phyloP scores from a whole-genome alignment of 805 yeast genomes.

The Cyberlindnera meyerae region DNA sequence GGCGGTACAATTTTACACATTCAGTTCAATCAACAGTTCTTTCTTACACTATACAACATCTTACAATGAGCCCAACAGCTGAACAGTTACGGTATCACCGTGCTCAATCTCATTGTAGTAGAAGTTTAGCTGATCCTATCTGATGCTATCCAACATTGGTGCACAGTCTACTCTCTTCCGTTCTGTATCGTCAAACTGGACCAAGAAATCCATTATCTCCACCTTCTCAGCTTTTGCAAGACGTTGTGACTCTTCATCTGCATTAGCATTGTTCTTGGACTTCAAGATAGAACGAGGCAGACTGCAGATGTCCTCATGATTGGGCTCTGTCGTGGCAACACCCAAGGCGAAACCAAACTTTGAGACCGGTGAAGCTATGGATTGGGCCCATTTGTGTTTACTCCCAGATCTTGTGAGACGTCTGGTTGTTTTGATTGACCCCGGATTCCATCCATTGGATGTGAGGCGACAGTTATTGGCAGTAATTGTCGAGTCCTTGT shows the following conservation, averaged over 20 bases:
- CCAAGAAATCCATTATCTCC: constrained; percentile 10
- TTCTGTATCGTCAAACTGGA: constrained; percentile 8
- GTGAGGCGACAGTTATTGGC: too few relatives aligned
- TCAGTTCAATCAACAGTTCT: too few relatives aligned
- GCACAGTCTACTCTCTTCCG: constrained; percentile 5
- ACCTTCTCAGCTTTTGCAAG: constrained; percentile 4
- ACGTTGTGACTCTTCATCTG: constrained; percentile 8
- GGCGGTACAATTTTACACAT: too few relatives aligned
- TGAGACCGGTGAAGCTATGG: too few relatives aligned
- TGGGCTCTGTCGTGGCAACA: not conserved
- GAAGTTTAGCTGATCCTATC: constrained; percentile 10
- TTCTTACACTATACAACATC: too few relatives aligned
- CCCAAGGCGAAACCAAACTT: too few relatives aligned
- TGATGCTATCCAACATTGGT: constrained; percentile 1
- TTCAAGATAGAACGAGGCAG: constrained; percentile 11
- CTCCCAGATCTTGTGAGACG: too few relatives aligned
- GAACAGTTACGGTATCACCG: not conserved
- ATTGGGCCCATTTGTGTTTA: too few relatives aligned
- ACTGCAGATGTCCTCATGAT: not conserved
- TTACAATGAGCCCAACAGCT: constrained; percentile 4
- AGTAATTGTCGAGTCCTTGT: constrained; percentile 5
- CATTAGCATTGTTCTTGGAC: constrained; percentile 9
- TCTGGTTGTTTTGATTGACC: too few relatives aligned
- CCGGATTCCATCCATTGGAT: too few relatives aligned
- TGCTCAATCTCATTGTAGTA: constrained; percentile 8